Evolutionary conservation across 2,329 filamentous ascomycete genomes (phyloP).

Genomic region (Penicillium rolfsii): DNA sequence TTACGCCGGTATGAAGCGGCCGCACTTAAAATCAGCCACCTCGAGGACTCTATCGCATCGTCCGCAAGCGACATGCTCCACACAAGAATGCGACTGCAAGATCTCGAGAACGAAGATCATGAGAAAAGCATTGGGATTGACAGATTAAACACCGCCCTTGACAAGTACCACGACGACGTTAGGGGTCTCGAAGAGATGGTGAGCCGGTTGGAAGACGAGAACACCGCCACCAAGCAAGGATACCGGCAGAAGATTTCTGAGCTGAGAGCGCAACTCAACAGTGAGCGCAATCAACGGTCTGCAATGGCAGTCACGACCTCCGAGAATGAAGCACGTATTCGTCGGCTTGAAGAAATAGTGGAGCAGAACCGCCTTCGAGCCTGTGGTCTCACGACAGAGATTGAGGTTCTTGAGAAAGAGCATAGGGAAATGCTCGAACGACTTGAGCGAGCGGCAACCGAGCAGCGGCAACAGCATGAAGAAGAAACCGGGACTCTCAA

Average conservation of each 20-base stretch:
- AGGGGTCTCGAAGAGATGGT: slow-evolving; percentile 49
- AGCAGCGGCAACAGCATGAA: slow-evolving; percentile 35
- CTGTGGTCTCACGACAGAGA: slow-evolving; percentile 39
- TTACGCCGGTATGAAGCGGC: slow-evolving; percentile 44
- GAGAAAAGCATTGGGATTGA: slow-evolving; percentile 48
- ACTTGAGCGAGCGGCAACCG: slow-evolving; percentile 29
- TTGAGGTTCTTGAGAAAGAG: slow-evolving; percentile 41
- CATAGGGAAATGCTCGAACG: slow-evolving; percentile 28
- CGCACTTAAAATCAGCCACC: slow-evolving; percentile 39
- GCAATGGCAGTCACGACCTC: slow-evolving; percentile 42
- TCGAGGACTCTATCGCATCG: slow-evolving; percentile 47
- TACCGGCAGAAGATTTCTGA: slow-evolving; percentile 37
- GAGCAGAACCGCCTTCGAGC: slow-evolving; percentile 41
- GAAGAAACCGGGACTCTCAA: slow-evolving; percentile 47
- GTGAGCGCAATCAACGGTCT: slow-evolving; percentile 39
- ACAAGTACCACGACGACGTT: slow-evolving; percentile 50
- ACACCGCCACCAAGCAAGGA: slow-evolving; percentile 32
- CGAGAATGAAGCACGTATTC: slow-evolving; percentile 40
- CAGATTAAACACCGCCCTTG: slow-evolving; percentile 47
- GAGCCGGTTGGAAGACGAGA: slow-evolving; percentile 46
- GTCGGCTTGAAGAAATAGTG: slow-evolving; percentile 41
- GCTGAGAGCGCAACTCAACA: slow-evolving; percentile 40
- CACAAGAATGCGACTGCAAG: slow-evolving; percentile 48
- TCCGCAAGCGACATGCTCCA: slow-evolving; percentile 52
- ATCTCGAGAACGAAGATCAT: slow-evolving; percentile 45